Base-by-base conservation (phyloP, 129 eudicot genomes). In the Flaveria sonorensis region DNA sequence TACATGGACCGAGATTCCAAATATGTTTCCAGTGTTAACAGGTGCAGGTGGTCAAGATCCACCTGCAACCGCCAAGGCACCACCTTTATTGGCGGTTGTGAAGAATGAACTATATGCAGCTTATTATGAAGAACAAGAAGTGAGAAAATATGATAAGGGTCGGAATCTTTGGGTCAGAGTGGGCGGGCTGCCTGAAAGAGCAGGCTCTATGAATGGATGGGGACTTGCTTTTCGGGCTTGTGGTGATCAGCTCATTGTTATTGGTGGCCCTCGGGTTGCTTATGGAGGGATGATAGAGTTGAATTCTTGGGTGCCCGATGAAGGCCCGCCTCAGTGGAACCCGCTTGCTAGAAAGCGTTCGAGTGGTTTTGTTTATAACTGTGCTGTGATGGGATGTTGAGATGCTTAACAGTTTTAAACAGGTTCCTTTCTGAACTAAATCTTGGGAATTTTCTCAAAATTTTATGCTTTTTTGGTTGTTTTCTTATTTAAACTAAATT, bases 301-400 rank as follows among this genome's bases (percentile, higher is more conserved):
- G 40, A 87, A 89, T 55, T 72, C 97, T n/a, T 92, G 97, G 97
- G 84, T 74, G 14, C 97, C 97, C 0, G 81, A 73, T 61, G 91
- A 81, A 68, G 85, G 79, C 50, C 84, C 82, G 30, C 89, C 89
- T 10, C 81, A 81, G 45, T 89, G 97, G 97, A 81, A 66, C 20
- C 78, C 89, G 64, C 87, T 92, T 7, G 96, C 80, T 4, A 71
- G 89, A 47, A 89, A 87, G 59, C 85, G 52, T 1, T 84, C 91
- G 1, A 80, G 87, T n/a, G 84, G 87, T 30, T 92, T 92, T 84
- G 97, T 92, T 65, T 89, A 87, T 79, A 89, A 92, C 56, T 92
- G 97, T 84, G 91, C 96, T 14, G 96, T 89, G 52, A 92, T 92
- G 97, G 96, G 97, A 24, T 92, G 96, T 75, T 92, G 83, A 91